A percentile compares a stretch with the other conserved stretches of the same genome.
Conservation (phyloP, 176 grass and related monocot species). For the Thinopyrum elongatum region DNA sequence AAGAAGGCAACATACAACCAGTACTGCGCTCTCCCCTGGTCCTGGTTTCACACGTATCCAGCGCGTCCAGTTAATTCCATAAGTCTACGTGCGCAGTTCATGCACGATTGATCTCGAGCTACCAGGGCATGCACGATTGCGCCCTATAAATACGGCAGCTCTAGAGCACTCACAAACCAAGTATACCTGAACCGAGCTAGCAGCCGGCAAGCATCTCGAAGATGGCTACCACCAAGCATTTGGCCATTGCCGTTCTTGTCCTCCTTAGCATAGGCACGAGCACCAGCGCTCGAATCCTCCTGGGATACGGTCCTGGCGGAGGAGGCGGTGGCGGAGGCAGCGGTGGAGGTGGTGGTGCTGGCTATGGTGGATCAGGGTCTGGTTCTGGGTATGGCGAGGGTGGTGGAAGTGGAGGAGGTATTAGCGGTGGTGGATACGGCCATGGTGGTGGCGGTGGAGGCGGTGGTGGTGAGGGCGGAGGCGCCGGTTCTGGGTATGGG, state of each 20-base stretch:
- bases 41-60: constrained; percentile 39
- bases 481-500: background rate
- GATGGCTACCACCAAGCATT: constrained; percentile 40
- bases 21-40: background rate
- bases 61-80: background rate
- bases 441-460: background rate
- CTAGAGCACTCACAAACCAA: background rate
- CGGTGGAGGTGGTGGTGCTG: constrained; percentile 29
- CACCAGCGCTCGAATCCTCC: constrained; percentile 3
- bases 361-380: constrained; percentile 12
- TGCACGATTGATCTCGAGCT: background rate
- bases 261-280: constrained; percentile 41
- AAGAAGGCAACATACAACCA: constrained; percentile 19
- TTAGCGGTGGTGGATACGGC: background rate
- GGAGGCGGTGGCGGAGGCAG: background rate
- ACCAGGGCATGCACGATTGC: constrained; percentile 13
- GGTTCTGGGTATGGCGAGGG: constrained; percentile 34
- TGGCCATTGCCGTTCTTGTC: constrained; percentile 39
- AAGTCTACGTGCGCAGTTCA: constrained; percentile 16
- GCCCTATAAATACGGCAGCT: constrained; percentile 38
- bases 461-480: background rate
- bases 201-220: constrained; percentile 2
- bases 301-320: constrained; percentile 19
- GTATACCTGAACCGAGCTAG: background rate
- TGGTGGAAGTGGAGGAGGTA: constrained; percentile 26